These are phyloP conservation scores for Penicillium maclennaniae DNA, from an alignment of 495 filamentous ascomycete species.

Conservation along the genomic window DNA sequence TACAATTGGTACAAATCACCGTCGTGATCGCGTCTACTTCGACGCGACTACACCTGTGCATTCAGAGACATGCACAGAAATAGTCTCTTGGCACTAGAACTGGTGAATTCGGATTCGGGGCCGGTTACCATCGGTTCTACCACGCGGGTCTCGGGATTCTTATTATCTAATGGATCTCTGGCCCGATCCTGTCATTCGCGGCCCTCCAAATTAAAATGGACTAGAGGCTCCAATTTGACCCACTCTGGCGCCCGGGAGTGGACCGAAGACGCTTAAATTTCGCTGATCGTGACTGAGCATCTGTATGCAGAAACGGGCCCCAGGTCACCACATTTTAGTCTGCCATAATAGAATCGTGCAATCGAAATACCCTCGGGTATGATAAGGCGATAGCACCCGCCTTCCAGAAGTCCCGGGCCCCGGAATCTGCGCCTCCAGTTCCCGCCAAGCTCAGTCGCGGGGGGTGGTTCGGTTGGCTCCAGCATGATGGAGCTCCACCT, in stretches of 20 bases:
- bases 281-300: conserved; percentile 7
- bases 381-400: conserved; percentile 13
- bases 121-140: conserved; percentile 20
- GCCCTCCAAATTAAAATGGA: neutral
- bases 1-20: neutral
- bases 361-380: conserved; percentile 7
- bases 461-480: conserved; percentile 18
- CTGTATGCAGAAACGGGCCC: conserved; percentile 7
- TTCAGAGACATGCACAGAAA: neutral
- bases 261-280: conserved; percentile 21
- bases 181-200: conserved; percentile 13
- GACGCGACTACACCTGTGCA: neutral
- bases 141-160: conserved; percentile 11
- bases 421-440: conserved; percentile 18
- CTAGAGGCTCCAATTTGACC: neutral
- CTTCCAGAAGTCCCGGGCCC: conserved; percentile 17
- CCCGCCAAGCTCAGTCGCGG: conserved; percentile 10
- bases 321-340: conserved; percentile 1
- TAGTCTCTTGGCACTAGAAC: neutral
- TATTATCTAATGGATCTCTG: conserved; percentile 21
- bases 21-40: neutral
- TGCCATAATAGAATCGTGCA: conserved; percentile 12
- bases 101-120: conserved; percentile 4
- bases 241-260: conserved; percentile 10
- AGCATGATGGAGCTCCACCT: conserved; percentile 18